Percentiles rank a stretch among this genome's conserved stretches.
phyloP scores from a whole-genome alignment of 225 moss, liverwort and hornwort species.

The Bryoerythrophyllum caledonicum region DNA sequence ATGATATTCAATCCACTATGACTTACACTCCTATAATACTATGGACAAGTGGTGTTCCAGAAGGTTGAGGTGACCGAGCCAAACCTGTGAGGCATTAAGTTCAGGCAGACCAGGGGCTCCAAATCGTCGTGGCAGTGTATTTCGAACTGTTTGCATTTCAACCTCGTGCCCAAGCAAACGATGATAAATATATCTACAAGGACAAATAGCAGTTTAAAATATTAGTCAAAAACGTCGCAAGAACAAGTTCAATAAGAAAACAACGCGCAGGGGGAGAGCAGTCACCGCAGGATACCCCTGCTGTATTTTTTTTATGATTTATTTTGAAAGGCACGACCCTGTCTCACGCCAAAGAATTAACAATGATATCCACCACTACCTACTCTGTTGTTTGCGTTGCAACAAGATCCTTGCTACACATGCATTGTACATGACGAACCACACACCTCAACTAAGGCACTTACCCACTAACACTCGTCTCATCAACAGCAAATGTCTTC shows the following conservation, averaged over 20 bases:
- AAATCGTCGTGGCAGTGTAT: conserved; percentile 76
- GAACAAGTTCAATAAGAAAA: neutral
- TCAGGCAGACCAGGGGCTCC: conserved; percentile 88
- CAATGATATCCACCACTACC: neutral
- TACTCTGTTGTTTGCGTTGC: neutral
- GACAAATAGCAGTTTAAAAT: neutral
- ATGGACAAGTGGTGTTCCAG: neutral
- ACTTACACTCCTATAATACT: neutral
- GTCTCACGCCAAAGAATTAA: neutral
- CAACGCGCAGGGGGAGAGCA: neutral
- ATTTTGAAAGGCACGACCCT: neutral
- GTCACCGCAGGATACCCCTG: neutral
- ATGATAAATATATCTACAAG: conserved; percentile 75
- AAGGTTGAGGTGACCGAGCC: conserved; percentile 5
- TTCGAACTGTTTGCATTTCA: conserved; percentile 73
- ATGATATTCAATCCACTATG: neutral
- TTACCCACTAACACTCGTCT: conserved; percentile 89
- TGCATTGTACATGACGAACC: neutral
- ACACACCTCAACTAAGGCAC: neutral
- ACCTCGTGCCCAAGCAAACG: conserved; percentile 81
- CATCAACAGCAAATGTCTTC: conserved; percentile 90
- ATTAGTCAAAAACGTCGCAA: neutral
- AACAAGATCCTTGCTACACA: neutral
- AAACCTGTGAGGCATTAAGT: conserved; percentile 80
- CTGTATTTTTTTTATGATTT: too few relatives aligned